phyloP scores from a whole-genome alignment of 1,284 basidiomycete species.

The Ceratobasidium sp. region DNA sequence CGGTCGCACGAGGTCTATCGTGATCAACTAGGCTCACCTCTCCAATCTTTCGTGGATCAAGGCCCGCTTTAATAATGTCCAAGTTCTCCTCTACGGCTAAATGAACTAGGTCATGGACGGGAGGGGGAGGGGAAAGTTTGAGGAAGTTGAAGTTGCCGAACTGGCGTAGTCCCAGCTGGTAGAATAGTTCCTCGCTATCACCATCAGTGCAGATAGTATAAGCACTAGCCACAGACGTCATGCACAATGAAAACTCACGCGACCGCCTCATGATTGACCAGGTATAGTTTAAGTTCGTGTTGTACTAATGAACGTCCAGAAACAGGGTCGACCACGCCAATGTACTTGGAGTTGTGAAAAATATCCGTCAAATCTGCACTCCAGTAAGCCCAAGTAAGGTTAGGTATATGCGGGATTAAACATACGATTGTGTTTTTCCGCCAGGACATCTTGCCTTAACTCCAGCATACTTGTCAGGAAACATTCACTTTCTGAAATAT shows the following conservation, averaged over 20 bases:
- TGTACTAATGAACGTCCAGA: constrained; percentile 86
- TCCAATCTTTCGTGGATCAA: constrained; percentile 64
- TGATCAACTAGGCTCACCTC: constrained; percentile 64
- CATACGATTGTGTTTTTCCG: constrained; percentile 76
- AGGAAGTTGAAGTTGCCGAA: constrained; percentile 86
- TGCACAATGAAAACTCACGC: constrained; percentile 65
- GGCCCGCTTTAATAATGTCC: constrained; percentile 52
- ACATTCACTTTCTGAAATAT: constrained; percentile 75
- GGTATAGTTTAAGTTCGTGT: constrained; percentile 86
- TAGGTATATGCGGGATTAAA: constrained; percentile 41
- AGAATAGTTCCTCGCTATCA: constrained; percentile 90
- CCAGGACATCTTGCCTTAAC: constrained; percentile 70
- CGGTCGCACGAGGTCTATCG: too few relatives aligned
- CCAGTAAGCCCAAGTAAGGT: neutral
- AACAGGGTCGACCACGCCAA: constrained; percentile 87
- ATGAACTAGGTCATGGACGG: constrained; percentile 73
- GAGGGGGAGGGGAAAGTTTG: constrained; percentile 84
- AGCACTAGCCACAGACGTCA: neutral
- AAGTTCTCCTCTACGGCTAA: constrained; percentile 82
- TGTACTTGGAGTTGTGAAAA: constrained; percentile 88
- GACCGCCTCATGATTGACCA: constrained; percentile 85
- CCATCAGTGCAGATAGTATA: neutral
- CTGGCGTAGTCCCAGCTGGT: constrained; percentile 91
- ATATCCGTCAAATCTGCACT: constrained; percentile 82
- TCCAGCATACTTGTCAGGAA: constrained; percentile 80